Base-by-base conservation (phyloP, 768 basidiomycete genomes). In the Solioccasus polychromus region DNA sequence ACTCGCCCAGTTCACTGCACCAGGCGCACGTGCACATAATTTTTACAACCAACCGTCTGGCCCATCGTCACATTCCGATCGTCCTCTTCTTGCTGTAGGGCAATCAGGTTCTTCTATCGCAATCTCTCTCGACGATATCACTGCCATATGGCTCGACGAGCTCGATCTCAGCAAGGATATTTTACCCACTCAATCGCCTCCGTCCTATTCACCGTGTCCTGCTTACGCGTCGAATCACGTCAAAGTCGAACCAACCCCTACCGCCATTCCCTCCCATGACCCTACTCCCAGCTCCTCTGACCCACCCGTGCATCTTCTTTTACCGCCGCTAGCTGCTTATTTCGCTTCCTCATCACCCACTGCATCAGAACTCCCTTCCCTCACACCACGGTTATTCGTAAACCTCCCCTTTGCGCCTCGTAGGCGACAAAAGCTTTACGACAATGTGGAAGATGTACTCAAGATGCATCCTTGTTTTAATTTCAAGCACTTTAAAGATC, bases 81-180 rank as follows among this genome's bases (percentile, higher is more conserved):
- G 67, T n/a, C 61, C 68, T 11, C 56, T 71, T 30, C 62, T 74
- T 17, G 68, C 72, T 35, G 57, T 68, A 35, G 68, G 68, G 26
- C 40, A 61, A 39, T 64, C 70, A 11, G 67, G 72, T 25, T 74
- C 73, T 8, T 76, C 78, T 8, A 65, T 85, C 26, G 68, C 79
- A 17, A 68, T 82, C 42, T 73, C 75, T 0, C 58, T 81, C 11
- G 73, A 83, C 38, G 83, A 83, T 54, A 70, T 85, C 32, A 67
- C 75, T 8, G 63, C 74, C 39, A 72, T 83, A 32, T 87, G 82
- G 82, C 71, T 85, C 18, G 69, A 72, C 25, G 76, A 81, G 54
- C 72, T 80, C 28, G 73, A 78, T 34, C 60, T 69, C 23, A 53
- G 49, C 39, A 64, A 57, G 42, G 59, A 63, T 17, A 43, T 60